Conservation (phyloP, 257 asterid genomes). For the Rehmannia glutinosa region DNA sequence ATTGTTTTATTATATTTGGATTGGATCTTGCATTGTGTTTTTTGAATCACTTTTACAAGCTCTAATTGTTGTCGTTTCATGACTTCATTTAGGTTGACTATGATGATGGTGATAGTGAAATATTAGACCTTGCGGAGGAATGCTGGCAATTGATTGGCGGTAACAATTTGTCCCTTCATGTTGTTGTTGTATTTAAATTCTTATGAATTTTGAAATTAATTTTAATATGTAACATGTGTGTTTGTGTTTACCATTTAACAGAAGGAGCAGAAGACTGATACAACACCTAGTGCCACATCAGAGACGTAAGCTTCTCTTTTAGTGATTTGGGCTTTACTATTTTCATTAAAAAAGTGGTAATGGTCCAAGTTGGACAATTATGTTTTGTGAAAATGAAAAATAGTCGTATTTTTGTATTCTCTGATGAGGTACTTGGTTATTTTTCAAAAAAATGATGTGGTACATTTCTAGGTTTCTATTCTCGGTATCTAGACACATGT, state of each 20-base stretch:
- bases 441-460: no score
- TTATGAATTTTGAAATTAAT: not conserved
- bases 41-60: not conserved
- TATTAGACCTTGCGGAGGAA: slow-evolving; percentile 21
- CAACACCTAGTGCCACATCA: not conserved
- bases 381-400: no score
- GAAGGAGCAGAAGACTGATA: not conserved
- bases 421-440: no score
- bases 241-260: not conserved
- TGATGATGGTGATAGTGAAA: slow-evolving; percentile 26
- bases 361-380: no score
- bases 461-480: no score
- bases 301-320: not conserved
- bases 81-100: slow-evolving; percentile 21
- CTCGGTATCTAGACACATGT: no score
- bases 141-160: slow-evolving; percentile 18
- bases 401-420: no score
- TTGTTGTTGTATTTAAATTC: not conserved
- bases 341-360: no score
- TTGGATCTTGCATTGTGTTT: not conserved
- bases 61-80: no score
- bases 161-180: not conserved
- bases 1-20: not conserved
- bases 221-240: not conserved
- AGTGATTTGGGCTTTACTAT: not conserved